A percentile compares a stretch with the other conserved stretches of the same genome.
Evolutionary conservation across 805 yeast genomes (phyloP).

Genomic region (Priceomyces carsonii): DNA sequence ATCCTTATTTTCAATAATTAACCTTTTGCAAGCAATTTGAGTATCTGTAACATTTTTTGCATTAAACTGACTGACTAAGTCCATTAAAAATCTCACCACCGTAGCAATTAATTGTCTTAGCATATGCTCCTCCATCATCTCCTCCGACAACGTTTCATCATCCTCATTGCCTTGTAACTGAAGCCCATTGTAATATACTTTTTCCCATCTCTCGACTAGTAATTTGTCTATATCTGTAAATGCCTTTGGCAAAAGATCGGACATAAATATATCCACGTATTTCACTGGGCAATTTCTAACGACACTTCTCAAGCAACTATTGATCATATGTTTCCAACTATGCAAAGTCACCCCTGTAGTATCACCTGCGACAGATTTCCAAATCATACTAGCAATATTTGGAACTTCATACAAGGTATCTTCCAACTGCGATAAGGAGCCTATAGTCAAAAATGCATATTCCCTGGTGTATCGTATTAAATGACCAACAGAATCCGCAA

Average conservation of each 20-base stretch:
- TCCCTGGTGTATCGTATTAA: slow-evolving; percentile 93
- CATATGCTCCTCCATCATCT: slow-evolving; percentile 97
- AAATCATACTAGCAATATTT: slow-evolving; percentile 68
- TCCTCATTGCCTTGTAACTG: slow-evolving; percentile 60
- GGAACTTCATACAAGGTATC: slow-evolving; percentile 88
- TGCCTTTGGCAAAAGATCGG: slow-evolving; percentile 74
- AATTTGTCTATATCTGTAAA: slow-evolving; percentile 71
- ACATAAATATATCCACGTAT: slow-evolving; percentile 67
- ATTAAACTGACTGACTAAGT: slow-evolving; percentile 79
- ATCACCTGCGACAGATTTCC: slow-evolving; percentile 87
- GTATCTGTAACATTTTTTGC: slow-evolving; percentile 53
- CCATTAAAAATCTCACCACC: slow-evolving; percentile 82
- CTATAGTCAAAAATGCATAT: slow-evolving; percentile 87
- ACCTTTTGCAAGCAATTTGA: slow-evolving; percentile 63
- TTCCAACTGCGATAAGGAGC: slow-evolving; percentile 86
- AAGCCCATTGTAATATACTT: slow-evolving; percentile 57
- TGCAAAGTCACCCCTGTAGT: slow-evolving; percentile 87
- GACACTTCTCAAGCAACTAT: slow-evolving; percentile 81
- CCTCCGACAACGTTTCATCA: slow-evolving; percentile 89
- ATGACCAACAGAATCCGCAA: slow-evolving; percentile 97
- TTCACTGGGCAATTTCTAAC: slow-evolving; percentile 84
- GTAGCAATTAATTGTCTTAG: slow-evolving; percentile 91
- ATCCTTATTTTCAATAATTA: slow-evolving; percentile 63
- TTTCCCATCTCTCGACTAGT: slow-evolving; percentile 76
- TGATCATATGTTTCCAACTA: slow-evolving; percentile 96